These are phyloP conservation scores for Hanseniaspora vineae DNA, from an alignment of 805 yeast genomes.

Conservation along the genomic window DNA sequence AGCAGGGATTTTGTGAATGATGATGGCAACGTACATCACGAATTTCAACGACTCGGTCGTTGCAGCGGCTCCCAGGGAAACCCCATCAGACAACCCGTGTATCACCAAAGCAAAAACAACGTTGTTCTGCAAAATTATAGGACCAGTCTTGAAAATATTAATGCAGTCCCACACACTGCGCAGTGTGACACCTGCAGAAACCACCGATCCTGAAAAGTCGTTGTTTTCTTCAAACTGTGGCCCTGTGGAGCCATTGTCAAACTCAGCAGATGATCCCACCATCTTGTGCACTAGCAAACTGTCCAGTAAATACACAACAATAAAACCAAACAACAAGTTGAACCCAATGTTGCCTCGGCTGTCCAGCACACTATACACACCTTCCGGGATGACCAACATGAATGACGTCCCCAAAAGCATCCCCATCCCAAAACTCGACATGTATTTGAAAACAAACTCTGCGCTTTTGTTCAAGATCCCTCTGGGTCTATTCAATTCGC, in stretches of 20 bases:
- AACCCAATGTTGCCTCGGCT: slow-evolving; percentile 30
- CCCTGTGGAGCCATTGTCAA: no score
- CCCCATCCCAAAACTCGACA: slow-evolving; percentile 43
- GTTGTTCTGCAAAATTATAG: slow-evolving; percentile 29
- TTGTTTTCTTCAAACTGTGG: no score
- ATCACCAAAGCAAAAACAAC: slow-evolving; percentile 44
- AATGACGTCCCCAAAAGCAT: slow-evolving; percentile 42
- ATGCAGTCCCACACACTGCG: slow-evolving; percentile 9
- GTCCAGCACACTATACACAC: slow-evolving; percentile 29
- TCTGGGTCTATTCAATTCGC: slow-evolving; percentile 13
- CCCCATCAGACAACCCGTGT: slow-evolving; percentile 53
- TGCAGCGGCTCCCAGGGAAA: slow-evolving; percentile 46
- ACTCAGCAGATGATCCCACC: not conserved
- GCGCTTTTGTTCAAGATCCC: not conserved
- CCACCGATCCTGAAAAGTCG: no score
- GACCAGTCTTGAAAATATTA: slow-evolving; percentile 13
- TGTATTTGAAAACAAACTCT: not conserved
- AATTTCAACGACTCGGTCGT: slow-evolving; percentile 25
- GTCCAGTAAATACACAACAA: slow-evolving; percentile 35
- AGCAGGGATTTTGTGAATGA: slow-evolving; percentile 55
- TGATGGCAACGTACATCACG: slow-evolving; percentile 41
- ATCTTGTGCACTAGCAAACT: slow-evolving; percentile 15
- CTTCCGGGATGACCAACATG: slow-evolving; percentile 46
- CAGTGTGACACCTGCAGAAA: no score
- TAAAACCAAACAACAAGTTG: slow-evolving; percentile 36